A percentile compares a stretch with the other conserved stretches of the same genome.
Evolutionary conservation across 139 green algal genomes (phyloP).

Genomic region (Cymbomonas tetramitiformis): DNA sequence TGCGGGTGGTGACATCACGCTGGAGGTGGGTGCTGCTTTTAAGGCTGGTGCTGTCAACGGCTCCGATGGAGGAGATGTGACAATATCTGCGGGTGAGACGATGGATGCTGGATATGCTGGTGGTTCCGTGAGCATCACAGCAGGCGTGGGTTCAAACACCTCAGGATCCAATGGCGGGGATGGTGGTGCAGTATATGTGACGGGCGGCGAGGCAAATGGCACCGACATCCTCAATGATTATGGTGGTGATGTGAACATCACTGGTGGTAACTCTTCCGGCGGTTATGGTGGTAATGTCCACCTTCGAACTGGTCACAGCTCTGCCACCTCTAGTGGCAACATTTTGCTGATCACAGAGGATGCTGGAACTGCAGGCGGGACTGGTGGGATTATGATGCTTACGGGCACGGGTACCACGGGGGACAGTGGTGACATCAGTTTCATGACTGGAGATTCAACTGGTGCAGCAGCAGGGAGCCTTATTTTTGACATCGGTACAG

Average conservation of each 20-base stretch:
- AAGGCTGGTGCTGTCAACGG: too few species aligned
- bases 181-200: too few species aligned
- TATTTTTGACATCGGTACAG: neutral
- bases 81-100: neutral
- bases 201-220: too few species aligned
- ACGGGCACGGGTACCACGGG: neutral
- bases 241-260: too few species aligned
- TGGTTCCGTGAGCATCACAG: too few species aligned
- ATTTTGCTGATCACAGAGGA: neutral
- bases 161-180: too few species aligned
- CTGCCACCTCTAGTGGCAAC: neutral
- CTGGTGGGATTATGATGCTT: neutral
- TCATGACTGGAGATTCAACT: neutral
- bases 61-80: neutral
- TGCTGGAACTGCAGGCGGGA: neutral
- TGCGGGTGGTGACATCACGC: neutral
- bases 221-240: too few species aligned
- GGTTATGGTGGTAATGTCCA: too few species aligned
- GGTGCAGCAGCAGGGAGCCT: neutral
- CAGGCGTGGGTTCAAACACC: too few species aligned
- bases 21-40: slow-evolving; percentile 3
- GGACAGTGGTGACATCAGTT: neutral
- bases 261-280: too few species aligned
- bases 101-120: too few species aligned
- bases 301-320: neutral